A percentile compares a stretch with the other conserved stretches of the same genome.
phyloP scores from a whole-genome alignment of 1,284 basidiomycete genomes.

The Cystobasidium sp. region DNA sequence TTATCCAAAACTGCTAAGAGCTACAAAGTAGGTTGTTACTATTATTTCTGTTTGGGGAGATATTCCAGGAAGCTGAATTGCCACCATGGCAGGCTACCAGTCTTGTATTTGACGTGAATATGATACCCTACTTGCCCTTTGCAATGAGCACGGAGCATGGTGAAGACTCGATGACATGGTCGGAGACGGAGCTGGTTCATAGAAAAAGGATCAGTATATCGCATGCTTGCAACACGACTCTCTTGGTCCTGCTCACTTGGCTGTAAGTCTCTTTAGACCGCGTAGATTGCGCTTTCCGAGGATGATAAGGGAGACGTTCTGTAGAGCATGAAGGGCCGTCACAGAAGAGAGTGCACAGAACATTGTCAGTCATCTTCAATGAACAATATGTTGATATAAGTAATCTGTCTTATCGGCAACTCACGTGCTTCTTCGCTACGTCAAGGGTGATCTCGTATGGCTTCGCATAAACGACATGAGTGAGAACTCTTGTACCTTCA shows the following conservation, averaged over 20 bases:
- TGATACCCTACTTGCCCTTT: slow-evolving; percentile 1
- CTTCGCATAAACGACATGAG: slow-evolving; percentile 36
- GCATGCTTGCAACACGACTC: no score
- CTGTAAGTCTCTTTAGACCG: slow-evolving; percentile 27
- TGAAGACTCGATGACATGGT: slow-evolving; percentile 18
- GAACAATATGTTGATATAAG: not conserved
- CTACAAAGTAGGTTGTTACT: no score
- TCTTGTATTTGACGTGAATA: not conserved
- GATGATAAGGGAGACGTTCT: slow-evolving; percentile 32
- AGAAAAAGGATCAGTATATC: no score
- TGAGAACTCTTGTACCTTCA: slow-evolving; percentile 18
- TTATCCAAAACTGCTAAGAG: no score
- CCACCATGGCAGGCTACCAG: not conserved
- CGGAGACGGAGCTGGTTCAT: slow-evolving; percentile 43
- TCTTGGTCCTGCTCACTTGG: no score
- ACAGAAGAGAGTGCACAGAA: not conserved
- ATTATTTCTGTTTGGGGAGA: no score
- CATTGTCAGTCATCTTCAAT: not conserved
- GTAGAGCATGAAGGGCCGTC: not conserved
- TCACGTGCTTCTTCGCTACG: slow-evolving; percentile 41
- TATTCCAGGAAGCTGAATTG: not conserved
- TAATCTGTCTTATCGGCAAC: not conserved
- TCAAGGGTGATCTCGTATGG: slow-evolving; percentile 18
- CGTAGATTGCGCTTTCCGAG: slow-evolving; percentile 36
- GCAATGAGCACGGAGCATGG: slow-evolving; percentile 30